These are phyloP conservation scores for Trypanosoma congolense DNA, from an alignment of 208 protist genomes.

Conservation along the genomic window DNA sequence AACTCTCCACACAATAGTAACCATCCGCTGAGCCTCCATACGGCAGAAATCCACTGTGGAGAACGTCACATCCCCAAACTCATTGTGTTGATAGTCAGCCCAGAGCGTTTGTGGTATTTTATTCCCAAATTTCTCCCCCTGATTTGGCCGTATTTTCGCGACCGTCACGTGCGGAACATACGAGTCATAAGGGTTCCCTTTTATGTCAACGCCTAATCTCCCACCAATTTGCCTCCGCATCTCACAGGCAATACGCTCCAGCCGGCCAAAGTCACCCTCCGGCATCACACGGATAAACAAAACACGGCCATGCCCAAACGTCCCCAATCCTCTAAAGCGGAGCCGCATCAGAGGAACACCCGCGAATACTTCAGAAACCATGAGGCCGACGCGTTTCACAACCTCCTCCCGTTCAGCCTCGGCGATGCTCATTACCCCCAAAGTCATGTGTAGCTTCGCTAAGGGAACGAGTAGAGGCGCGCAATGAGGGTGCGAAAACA, in stretches of 20 bases:
- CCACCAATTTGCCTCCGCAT: constrained; percentile 47
- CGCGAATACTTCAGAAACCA: constrained; percentile 41
- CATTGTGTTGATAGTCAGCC: constrained; percentile 62
- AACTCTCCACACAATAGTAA: constrained; percentile 67
- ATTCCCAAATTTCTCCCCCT: constrained; percentile 40
- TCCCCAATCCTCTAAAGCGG: constrained; percentile 76
- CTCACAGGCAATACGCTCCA: constrained; percentile 52
- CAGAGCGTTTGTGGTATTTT: constrained; percentile 58
- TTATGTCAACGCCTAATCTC: constrained; percentile 63
- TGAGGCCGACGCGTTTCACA: constrained; percentile 31
- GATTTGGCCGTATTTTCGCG: constrained; percentile 67
- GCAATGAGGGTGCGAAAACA: constrained; percentile 54
- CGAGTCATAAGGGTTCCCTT: constrained; percentile 86
- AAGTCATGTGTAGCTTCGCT: constrained; percentile 71
- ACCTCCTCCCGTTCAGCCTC: constrained; percentile 14
- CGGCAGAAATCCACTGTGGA: constrained; percentile 57
- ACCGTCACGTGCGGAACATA: constrained; percentile 87
- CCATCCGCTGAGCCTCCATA: constrained; percentile 54
- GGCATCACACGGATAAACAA: constrained; percentile 63
- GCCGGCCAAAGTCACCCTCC: constrained; percentile 53
- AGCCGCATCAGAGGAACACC: constrained; percentile 53
- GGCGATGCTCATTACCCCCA: constrained; percentile 70
- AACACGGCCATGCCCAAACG: constrained; percentile 71
- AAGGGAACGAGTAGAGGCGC: constrained; percentile 61
- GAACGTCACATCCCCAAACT: constrained; percentile 86